Evolutionary conservation across 768 basidiomycete genomes (phyloP).

Genomic region (Amanita subjunquillea): DNA sequence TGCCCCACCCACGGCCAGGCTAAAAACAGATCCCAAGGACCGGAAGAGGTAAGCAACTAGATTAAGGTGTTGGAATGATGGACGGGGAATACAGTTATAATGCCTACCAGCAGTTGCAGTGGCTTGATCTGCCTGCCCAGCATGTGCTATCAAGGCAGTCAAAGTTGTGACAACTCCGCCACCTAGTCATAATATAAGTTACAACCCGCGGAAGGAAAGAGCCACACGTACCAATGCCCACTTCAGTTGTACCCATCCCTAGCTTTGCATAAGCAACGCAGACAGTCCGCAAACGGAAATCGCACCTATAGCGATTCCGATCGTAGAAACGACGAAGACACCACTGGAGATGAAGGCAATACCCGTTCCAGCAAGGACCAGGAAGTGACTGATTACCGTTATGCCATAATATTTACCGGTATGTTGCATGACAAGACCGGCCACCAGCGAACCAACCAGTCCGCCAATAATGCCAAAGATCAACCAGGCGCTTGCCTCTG

Average conservation of each 20-base stretch:
- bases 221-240: conserved; percentile 26
- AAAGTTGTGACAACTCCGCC: conserved; percentile 45
- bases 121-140: conserved; percentile 50
- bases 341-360: conserved; percentile 30
- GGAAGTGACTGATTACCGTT: conserved; percentile 31
- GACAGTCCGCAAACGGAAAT: not conserved
- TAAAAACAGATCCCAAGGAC: conserved; percentile 48
- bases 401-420: conserved; percentile 48
- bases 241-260: conserved; percentile 25
- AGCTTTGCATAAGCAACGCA: not conserved
- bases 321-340: conserved; percentile 21
- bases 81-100: not conserved
- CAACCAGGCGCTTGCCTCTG: conserved; percentile 41
- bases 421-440: conserved; percentile 45
- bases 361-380: conserved; percentile 27
- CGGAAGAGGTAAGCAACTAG: conserved; percentile 59
- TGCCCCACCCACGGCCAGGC: conserved; percentile 45
- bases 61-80: not conserved
- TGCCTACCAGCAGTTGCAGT: conserved; percentile 50
- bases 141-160: conserved; percentile 53
- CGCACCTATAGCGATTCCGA: conserved; percentile 32
- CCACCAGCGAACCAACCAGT: conserved; percentile 36
- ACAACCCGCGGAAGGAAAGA: not conserved
- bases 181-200: conserved; percentile 18
- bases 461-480: conserved; percentile 36